Evolutionary conservation across 257 asterid species (phyloP).

Genomic region (Anisodus acutangulus): DNA sequence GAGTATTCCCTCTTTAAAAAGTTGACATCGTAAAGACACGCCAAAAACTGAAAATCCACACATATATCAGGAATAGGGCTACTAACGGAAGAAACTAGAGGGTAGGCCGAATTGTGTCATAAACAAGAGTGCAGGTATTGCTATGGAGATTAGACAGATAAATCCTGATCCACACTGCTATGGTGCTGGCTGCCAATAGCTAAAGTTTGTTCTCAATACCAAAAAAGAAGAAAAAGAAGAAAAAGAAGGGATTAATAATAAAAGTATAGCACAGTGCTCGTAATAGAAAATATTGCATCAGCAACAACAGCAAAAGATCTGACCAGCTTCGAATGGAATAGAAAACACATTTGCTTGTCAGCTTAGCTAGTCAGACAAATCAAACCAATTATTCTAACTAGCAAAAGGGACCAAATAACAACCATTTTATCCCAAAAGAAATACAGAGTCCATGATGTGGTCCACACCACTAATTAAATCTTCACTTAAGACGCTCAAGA

Average conservation of each 20-base stretch:
- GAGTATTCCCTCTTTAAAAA: not conserved
- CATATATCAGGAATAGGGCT: not conserved
- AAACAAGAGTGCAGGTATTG: not conserved
- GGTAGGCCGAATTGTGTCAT: not conserved
- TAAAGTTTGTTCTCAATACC: not conserved
- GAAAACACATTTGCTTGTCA: not conserved
- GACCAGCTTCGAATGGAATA: not conserved
- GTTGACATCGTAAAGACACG: not conserved
- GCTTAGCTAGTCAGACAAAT: not conserved
- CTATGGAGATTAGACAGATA: not conserved
- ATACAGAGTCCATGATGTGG: not conserved
- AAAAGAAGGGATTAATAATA: not conserved
- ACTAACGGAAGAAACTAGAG: not conserved
- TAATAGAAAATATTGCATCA: not conserved
- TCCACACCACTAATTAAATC: not conserved
- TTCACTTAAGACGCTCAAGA: not conserved
- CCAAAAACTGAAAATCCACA: not conserved
- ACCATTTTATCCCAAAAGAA: not conserved
- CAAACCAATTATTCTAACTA: constrained; percentile 4
- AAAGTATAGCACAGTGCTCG: not conserved
- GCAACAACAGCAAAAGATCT: not conserved
- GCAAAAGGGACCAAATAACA: not conserved
- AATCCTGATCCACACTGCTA: not conserved
- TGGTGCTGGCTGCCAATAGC: not conserved
- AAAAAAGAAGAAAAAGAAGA: not conserved